Percentiles rank a stretch among this genome's conserved stretches.
Conservation (phyloP, 495 filamentous ascomycete species). For the Cercophora scortea region DNA sequence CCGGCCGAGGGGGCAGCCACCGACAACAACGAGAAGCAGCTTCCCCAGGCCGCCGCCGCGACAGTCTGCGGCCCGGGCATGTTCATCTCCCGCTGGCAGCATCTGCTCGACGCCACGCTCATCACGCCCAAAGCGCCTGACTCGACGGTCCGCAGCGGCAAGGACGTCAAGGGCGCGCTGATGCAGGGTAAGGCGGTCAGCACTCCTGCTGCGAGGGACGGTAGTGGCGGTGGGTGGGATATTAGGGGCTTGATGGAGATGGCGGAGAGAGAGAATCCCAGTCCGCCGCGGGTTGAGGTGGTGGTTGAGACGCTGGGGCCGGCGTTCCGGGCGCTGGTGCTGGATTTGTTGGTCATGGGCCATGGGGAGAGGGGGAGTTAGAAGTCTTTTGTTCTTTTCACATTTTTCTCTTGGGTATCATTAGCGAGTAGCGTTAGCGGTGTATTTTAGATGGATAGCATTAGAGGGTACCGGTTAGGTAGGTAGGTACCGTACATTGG, state of each 20-base stretch:
- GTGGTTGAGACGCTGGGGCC: slow-evolving; percentile 30
- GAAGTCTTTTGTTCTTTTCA: neutral
- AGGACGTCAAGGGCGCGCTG: slow-evolving; percentile 39
- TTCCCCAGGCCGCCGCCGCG: neutral
- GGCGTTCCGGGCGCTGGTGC: slow-evolving; percentile 26
- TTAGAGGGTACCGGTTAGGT: no score
- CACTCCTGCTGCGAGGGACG: slow-evolving; percentile 15
- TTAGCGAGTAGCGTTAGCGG: no score
- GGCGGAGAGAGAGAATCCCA: slow-evolving; percentile 12
- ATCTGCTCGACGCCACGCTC: slow-evolving; percentile 48
- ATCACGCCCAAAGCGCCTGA: slow-evolving; percentile 44
- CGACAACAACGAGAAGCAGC: slow-evolving; percentile 1
- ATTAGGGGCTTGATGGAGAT: slow-evolving; percentile 5
- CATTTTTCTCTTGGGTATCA: neutral
- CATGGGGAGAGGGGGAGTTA: neutral
- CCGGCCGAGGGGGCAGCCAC: neutral
- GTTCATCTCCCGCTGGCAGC: slow-evolving; percentile 56
- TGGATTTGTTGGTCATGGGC: slow-evolving; percentile 6
- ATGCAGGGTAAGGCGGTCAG: slow-evolving; percentile 41
- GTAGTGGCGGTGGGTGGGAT: slow-evolving; percentile 21
- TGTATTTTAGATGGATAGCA: no score
- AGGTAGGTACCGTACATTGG: neutral
- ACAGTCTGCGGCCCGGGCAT: slow-evolving; percentile 50
- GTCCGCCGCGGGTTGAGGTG: slow-evolving; percentile 26
- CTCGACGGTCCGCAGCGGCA: slow-evolving; percentile 42